A percentile compares a stretch with the other conserved stretches of the same genome.
Evolutionary conservation across 1,284 basidiomycete genomes (phyloP).

Genomic region (Puccinia hordei): DNA sequence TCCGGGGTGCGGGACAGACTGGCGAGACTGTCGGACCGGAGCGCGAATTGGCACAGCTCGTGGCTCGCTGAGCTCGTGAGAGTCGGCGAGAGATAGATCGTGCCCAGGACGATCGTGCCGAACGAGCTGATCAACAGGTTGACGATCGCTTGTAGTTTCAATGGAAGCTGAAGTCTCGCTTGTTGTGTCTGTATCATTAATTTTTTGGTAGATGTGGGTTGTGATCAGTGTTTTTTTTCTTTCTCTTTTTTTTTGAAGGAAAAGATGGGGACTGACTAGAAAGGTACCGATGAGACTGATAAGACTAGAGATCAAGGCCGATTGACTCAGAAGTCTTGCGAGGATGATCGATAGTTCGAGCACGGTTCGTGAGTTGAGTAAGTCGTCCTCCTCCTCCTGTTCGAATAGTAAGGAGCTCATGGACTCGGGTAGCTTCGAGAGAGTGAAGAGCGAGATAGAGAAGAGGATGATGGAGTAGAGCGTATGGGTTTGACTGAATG

Average conservation of each 20-base stretch:
- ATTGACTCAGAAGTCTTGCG: background rate
- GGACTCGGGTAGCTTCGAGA: background rate
- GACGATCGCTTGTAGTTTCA: background rate
- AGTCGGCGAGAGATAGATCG: background rate
- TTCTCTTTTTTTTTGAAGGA: background rate
- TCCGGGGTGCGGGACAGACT: background rate
- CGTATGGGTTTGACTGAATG: constrained; percentile 2
- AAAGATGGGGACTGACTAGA: background rate
- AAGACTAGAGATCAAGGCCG: background rate
- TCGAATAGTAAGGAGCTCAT: no score
- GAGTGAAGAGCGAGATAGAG: background rate
- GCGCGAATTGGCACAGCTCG: constrained; percentile 12
- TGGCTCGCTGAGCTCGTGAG: background rate
- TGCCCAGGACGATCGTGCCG: background rate
- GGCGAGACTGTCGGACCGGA: background rate
- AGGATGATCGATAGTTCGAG: constrained; percentile 8
- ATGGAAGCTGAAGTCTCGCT: background rate
- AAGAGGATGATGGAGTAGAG: background rate
- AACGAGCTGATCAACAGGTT: background rate
- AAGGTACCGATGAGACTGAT: background rate
- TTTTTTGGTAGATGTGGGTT: no score
- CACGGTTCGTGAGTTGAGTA: background rate
- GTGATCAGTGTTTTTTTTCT: background rate
- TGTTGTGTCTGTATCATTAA: background rate
- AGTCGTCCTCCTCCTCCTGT: constrained; percentile 1